Evolutionary conservation across 2,329 filamentous ascomycete species (phyloP).

Genomic region (Botrytis fragariae): DNA sequence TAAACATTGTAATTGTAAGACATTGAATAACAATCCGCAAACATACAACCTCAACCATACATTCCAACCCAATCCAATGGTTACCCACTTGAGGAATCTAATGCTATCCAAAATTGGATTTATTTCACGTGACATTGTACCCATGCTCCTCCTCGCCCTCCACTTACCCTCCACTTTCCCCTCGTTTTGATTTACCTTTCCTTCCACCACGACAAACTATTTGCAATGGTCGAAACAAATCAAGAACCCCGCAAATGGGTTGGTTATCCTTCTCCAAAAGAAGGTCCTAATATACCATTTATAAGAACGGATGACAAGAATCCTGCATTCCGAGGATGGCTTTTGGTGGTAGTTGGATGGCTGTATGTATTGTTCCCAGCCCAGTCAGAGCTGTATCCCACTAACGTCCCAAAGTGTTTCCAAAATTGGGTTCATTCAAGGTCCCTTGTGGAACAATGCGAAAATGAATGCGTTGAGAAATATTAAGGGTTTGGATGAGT

Average conservation of each 20-base stretch:
- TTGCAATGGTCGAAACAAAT: background rate
- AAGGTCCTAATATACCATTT: constrained; percentile 42
- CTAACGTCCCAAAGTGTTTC: constrained; percentile 46
- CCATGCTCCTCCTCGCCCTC: background rate
- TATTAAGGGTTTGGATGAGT: constrained; percentile 46
- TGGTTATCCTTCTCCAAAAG: constrained; percentile 33
- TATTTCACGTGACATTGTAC: background rate
- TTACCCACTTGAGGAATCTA: background rate
- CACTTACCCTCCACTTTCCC: constrained; percentile 6
- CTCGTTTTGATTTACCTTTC: background rate
- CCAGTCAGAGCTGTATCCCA: background rate
- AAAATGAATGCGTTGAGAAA: constrained; percentile 50
- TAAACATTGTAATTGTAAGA: background rate
- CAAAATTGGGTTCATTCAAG: constrained; percentile 59
- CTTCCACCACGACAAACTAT: background rate
- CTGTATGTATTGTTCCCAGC: constrained; percentile 49
- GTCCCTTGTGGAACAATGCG: constrained; percentile 68
- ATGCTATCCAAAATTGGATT: background rate
- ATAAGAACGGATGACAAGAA: constrained; percentile 57
- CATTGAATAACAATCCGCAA: background rate
- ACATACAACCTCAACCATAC: background rate
- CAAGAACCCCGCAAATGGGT: background rate
- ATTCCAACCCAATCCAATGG: background rate
- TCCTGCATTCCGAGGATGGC: constrained; percentile 65
- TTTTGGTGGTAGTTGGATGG: constrained; percentile 59